Evolutionary conservation across 352 stramenopile species (phyloP).

Genomic region (Pythium biforme): DNA sequence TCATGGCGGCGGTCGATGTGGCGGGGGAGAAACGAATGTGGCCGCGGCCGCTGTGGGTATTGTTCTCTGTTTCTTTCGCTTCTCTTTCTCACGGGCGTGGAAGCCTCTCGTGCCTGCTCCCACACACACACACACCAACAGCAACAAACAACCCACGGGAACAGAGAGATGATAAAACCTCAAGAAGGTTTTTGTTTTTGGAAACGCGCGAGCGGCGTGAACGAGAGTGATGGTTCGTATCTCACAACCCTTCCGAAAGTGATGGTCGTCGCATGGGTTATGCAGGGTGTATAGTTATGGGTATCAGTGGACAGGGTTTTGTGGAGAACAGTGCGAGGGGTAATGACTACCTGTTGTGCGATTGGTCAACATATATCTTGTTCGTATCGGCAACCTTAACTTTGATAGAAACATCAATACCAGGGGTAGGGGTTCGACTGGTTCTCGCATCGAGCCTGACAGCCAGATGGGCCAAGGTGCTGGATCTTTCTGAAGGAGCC

Average conservation of each 20-base stretch:
- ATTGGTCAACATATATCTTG: neutral
- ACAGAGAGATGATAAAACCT: slow-evolving; percentile 16
- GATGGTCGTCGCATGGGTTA: slow-evolving; percentile 3
- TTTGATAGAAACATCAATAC: neutral
- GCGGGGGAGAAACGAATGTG: slow-evolving; percentile 1
- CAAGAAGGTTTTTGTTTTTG: slow-evolving; percentile 25
- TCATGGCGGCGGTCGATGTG: slow-evolving; percentile 3
- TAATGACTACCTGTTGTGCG: neutral
- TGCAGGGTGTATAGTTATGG: neutral
- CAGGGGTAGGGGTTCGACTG: no score
- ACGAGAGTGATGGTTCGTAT: slow-evolving; percentile 13
- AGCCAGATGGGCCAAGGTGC: no score
- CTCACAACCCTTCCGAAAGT: slow-evolving; percentile 12
- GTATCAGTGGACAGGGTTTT: neutral
- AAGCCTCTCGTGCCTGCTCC: slow-evolving; percentile 11
- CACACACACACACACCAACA: slow-evolving; percentile 2
- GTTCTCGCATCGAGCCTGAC: neutral
- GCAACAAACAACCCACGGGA: slow-evolving; percentile 6
- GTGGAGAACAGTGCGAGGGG: neutral
- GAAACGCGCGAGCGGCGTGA: neutral
- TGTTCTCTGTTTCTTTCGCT: neutral
- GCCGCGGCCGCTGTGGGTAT: no score
- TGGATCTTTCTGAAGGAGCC: neutral
- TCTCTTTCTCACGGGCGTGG: neutral
- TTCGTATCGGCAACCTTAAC: neutral